Evolutionary conservation across 2,329 filamentous ascomycete species (phyloP).

Genomic region (Chaetomiaceae sp.): DNA sequence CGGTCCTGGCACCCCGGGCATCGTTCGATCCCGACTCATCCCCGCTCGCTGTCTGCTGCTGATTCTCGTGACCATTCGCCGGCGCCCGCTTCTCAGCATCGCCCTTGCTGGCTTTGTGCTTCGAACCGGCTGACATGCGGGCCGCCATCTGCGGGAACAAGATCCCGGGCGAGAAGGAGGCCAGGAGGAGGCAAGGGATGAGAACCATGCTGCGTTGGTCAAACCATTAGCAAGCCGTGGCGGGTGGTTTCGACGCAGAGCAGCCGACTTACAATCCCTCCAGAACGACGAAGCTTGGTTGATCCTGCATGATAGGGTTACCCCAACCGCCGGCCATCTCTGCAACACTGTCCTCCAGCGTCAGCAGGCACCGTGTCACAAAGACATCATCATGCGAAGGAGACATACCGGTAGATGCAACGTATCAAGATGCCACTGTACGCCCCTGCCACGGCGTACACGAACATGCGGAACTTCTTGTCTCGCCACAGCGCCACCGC

Average conservation of each 20-base stretch:
- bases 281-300: constrained; percentile 53
- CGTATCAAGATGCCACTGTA: constrained; percentile 43
- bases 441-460: constrained; percentile 38
- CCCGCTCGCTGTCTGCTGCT: constrained; percentile 1
- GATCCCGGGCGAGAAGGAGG: constrained; percentile 47
- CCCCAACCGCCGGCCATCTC: constrained; percentile 62
- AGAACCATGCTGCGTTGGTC: constrained; percentile 39
- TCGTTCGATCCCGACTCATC: constrained; percentile 4
- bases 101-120: neutral
- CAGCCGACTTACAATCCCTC: constrained; percentile 42
- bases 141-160: constrained; percentile 49
- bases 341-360: constrained; percentile 40
- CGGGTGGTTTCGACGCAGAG: too few species aligned
- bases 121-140: constrained; percentile 23
- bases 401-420: constrained; percentile 51
- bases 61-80: neutral
- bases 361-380: constrained; percentile 1
- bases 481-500: constrained; percentile 38
- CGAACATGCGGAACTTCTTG: constrained; percentile 38
- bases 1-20: neutral
- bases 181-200: constrained; percentile 43
- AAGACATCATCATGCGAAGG: too few species aligned
- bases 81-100: constrained; percentile 1
- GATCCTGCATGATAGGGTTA: constrained; percentile 57
- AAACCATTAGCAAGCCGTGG: constrained; percentile 1